Base-by-base conservation (phyloP, 192 early-diverging fungal species). In the Obelidium mucronatum region DNA sequence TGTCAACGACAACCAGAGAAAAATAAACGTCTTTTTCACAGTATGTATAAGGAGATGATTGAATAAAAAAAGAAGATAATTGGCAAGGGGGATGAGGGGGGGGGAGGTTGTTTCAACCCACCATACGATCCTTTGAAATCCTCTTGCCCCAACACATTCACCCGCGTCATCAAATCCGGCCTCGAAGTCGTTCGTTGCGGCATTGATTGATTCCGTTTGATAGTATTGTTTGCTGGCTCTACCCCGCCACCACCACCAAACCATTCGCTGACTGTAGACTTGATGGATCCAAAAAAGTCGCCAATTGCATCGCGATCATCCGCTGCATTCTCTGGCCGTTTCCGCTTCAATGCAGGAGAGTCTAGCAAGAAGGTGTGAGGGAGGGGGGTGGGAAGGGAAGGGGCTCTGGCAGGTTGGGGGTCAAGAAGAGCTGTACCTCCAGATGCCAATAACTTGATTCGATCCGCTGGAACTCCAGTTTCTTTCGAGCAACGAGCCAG, bases 401-500 rank as follows among this genome's bases (percentile, higher is more conserved):
- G 70, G 17, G 34, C 2, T 22, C 31, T 31, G 19, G 36, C 26
- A 19, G 22, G 67, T 34, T 17, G 68, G 48, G 8, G 19, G 24
- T 30, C 22, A 30, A 28, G 35, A 34, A 17, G 13, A 39, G 53
- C 80, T 82, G 75, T 89, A 93, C 93, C 93, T 71, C 92, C 94
- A 52, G 89, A 89, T 34, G 89, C 84, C 34, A 89, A 77, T 26
- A 97, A 79, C 67, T 91, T 93, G 83, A 96, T 90, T 31, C 85
- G 87, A 58, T 89, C 90, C 3, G 86, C 83, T 8, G 95, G 95
- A 15, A 97, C 91, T 31, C 91, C 89, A 0, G 94, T 93, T 30
- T 88, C 79, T 48, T 88, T 82, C 62, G 91, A 90, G 68, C 92
- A 91, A 55, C 89, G 87, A 51, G 92, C 88, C 55, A 94, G 89